Base-by-base conservation (phyloP, 495 filamentous ascomycete species). In the Paragyromitra xinjiangensis region DNA sequence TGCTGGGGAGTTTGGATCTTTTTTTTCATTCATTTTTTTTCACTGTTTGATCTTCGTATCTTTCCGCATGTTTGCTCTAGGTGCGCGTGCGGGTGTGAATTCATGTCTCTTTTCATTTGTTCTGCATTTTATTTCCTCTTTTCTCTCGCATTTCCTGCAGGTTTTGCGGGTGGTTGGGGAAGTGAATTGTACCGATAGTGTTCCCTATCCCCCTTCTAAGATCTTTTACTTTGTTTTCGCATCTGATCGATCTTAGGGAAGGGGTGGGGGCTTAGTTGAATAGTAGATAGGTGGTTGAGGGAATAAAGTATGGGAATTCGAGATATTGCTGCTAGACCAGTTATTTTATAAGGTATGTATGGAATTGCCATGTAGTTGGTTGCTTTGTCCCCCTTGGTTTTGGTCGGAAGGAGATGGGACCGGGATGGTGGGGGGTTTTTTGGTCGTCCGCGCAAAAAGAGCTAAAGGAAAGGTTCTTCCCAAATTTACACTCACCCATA, bases 1-100 rank as follows among this genome's bases (percentile, higher is more conserved):
- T 69, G 51, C 16, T 19, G 73, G 69, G 74, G 74, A 77, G 74
- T 77, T 77, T 55, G 74, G 74, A 73, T 71, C 39, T 59, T 77
- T 77, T 73, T 53, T 19, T 45, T 74, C 50, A 8, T 74, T 29
- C 6, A 34, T 75, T 58, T 69, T 37, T 39, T 7, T 64, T 53
- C 40, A 6, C 8, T 64, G 40, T 69, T 53, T 29, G 37, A 61
- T 73, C 48, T 48, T 63, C 53, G 34, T 48, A 19, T 8, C 45
- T 40, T 56, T 75, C 55, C 22, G 29, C 26, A 59, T 61, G 56
- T 16, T 61, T 59, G 22, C 56, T 50, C 22, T 22, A 44, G 12
- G 53, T 58, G 12, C 53, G 0, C 53, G 26, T 59, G 56, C 26
- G 56, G 34, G 58, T 19, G 58, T 62, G 34, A 62, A 40, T 42